Evolutionary conservation across 257 asterid species (phyloP), one percentile per base, ranked within the genome.

Genomic region (Capsicum baccatum): DNA sequence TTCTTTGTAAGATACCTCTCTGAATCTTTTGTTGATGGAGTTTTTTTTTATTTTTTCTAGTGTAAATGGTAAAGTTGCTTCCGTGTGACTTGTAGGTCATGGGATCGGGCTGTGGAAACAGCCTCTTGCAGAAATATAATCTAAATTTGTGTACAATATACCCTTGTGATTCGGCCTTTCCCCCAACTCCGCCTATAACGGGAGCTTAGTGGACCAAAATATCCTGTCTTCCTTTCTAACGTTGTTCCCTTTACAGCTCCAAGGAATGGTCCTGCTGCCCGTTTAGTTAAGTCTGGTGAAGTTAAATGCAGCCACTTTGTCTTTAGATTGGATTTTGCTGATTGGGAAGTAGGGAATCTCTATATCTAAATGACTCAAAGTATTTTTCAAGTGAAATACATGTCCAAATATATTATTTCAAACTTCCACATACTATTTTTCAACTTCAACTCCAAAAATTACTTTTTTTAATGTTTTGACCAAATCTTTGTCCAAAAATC

Each of bases 311-410:
- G 66, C 74, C 92, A 92, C 8, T 93, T 90, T 83, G 70, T 91
- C 57, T 89, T 89, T 88, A 86, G 93, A 85, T 85, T 88, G 3
- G 95, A 91, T 80, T 92, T 89, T 55, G 16, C 68, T 47, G 95
- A 92, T 84, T 93, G 95, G 95, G 67, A 89, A 93, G 95, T 93
- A 87, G 37, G 39, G 26, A 13, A 44, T 47, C 35, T 12, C 16
- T 9, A 26, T 14, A 1, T 26, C 5, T 33, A 33, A 26, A 26
- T 64, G 47, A 64, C 42, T 39, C 42, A 11, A 4, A 9, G 11
- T 9, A 1, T 50, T 33, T 60, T 14, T 6, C 1, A 55, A 60
- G 19, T 4, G 35, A 60, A 60, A 60, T 60, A 13, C 19, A 60
- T 60, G 67, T 60, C 67, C 14, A 60, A 60, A 60, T 35, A 14